Percentiles rank a stretch among this genome's conserved stretches.
phyloP scores from a whole-genome alignment of 768 basidiomycete species.

The Boletus insuetus region DNA sequence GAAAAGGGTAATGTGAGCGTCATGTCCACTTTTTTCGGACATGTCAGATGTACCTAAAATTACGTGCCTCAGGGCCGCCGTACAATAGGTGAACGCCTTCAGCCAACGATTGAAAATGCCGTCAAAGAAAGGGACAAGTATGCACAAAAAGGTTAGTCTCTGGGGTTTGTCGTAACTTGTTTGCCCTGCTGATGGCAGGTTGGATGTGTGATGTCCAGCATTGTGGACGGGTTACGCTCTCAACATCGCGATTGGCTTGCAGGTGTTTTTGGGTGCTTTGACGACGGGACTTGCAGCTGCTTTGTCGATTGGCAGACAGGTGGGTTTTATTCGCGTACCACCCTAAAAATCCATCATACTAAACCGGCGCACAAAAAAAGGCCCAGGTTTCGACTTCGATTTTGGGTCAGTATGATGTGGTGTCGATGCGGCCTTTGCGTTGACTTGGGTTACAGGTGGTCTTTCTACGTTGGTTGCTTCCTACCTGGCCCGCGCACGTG shows the following conservation, averaged over 20 bases:
- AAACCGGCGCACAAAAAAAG: slow-evolving; percentile 15
- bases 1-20: slow-evolving; percentile 20
- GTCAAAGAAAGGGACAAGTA: slow-evolving; percentile 45
- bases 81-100: slow-evolving; percentile 51
- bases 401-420: slow-evolving; percentile 31
- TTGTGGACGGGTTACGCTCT: slow-evolving; percentile 31
- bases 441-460: slow-evolving; percentile 43
- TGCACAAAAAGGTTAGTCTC: slow-evolving; percentile 39
- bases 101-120: slow-evolving; percentile 52
- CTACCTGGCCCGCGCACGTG: slow-evolving; percentile 67
- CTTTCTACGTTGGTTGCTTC: slow-evolving; percentile 66
- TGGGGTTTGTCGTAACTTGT: too few relatives aligned
- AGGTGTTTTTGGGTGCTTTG: slow-evolving; percentile 62
- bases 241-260: slow-evolving; percentile 55
- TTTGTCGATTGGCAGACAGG: slow-evolving; percentile 40
- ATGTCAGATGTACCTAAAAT: neutral
- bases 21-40: neutral
- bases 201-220: slow-evolving; percentile 22
- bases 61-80: slow-evolving; percentile 22
- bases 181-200: slow-evolving; percentile 11
- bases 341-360: neutral
- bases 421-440: neutral
- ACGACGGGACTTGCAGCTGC: slow-evolving; percentile 63
- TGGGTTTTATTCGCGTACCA: slow-evolving; percentile 15
- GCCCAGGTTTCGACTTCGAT: slow-evolving; percentile 38